A percentile compares a stretch with the other conserved stretches of the same genome.
Conservation (phyloP, 1,284 basidiomycete genomes). For the Ceratobasidium sp. region DNA sequence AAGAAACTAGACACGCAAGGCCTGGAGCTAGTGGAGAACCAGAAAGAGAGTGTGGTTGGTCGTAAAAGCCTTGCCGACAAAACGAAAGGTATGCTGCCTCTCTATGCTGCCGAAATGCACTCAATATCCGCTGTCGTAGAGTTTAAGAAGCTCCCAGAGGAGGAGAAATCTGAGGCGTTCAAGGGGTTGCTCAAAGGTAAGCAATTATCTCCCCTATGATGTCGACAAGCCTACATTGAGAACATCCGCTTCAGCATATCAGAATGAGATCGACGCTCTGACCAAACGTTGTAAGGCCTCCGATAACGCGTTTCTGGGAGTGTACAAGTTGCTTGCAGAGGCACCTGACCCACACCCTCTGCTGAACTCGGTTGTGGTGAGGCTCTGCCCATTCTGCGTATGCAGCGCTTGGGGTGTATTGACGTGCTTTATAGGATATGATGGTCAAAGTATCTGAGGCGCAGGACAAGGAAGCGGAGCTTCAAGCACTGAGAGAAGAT, state of each 20-base stretch:
- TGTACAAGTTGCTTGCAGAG: constrained; percentile 94
- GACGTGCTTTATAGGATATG: constrained; percentile 74
- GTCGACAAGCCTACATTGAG: constrained; percentile 30
- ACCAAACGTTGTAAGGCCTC: constrained; percentile 92
- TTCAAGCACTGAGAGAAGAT: constrained; percentile 80
- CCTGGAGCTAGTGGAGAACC: constrained; percentile 95
- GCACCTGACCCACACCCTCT: constrained; percentile 97
- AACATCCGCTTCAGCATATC: constrained; percentile 77
- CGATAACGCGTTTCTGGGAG: constrained; percentile 93
- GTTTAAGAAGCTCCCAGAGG: constrained; percentile 92
- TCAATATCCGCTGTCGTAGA: constrained; percentile 65
- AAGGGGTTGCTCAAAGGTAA: constrained; percentile 88
- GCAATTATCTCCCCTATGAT: constrained; percentile 47
- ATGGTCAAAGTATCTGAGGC: constrained; percentile 89
- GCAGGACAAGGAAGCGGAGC: constrained; percentile 77
- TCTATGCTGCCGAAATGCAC: neutral
- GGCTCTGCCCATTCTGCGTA: constrained; percentile 54
- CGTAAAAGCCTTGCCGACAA: constrained; percentile 92
- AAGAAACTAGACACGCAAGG: constrained; percentile 91
- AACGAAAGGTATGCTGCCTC: constrained; percentile 78
- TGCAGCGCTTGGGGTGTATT: neutral
- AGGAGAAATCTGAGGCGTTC: constrained; percentile 86
- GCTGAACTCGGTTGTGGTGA: constrained; percentile 90
- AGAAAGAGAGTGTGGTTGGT: constrained; percentile 95
- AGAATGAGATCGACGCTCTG: constrained; percentile 94